A percentile compares a stretch with the other conserved stretches of the same genome.
Conservation (phyloP, 2,329 filamentous ascomycete genomes). For the Fusarium musae region DNA sequence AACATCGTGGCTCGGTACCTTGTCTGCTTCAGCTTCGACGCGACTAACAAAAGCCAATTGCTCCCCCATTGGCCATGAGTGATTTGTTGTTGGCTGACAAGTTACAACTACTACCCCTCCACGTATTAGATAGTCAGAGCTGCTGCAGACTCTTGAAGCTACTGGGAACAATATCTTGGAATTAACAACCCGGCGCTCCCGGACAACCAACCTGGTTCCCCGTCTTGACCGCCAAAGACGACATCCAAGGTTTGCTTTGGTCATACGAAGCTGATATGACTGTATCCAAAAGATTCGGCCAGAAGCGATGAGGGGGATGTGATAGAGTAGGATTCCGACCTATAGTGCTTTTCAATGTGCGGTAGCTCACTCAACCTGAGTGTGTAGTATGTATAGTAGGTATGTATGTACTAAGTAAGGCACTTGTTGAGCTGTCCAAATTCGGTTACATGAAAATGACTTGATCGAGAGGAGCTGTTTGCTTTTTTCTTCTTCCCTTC, state of each 20-base stretch:
- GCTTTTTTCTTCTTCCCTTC: conserved; percentile 1
- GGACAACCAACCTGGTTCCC: conserved; percentile 26
- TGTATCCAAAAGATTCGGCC: not conserved
- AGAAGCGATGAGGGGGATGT: not conserved
- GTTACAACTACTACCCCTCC: not conserved
- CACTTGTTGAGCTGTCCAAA: conserved; percentile 33
- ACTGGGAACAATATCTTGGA: conserved; percentile 17
- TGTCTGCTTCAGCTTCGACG: not conserved
- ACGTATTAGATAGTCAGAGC: not conserved
- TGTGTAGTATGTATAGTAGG: not conserved
- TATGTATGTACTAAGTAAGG: conserved; percentile 13
- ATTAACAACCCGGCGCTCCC: conserved; percentile 17
- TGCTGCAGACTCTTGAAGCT: conserved; percentile 7
- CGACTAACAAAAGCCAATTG: conserved; percentile 33
- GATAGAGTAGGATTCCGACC: not conserved
- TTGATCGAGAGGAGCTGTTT: conserved; percentile 29
- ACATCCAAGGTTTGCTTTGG: conserved; percentile 10
- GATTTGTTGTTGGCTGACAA: conserved; percentile 33
- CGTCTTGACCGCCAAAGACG: conserved; percentile 35
- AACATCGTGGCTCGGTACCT: conserved; percentile 24
- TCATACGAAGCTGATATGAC: not conserved
- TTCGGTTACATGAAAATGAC: conserved; percentile 36
- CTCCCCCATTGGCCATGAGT: conserved; percentile 20
- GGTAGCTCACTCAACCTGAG: not conserved
- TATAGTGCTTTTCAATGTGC: conserved; percentile 1